These are phyloP conservation scores for Candida sp. DNA, from an alignment of 1,139 yeast species.

Conservation along the genomic window DNA sequence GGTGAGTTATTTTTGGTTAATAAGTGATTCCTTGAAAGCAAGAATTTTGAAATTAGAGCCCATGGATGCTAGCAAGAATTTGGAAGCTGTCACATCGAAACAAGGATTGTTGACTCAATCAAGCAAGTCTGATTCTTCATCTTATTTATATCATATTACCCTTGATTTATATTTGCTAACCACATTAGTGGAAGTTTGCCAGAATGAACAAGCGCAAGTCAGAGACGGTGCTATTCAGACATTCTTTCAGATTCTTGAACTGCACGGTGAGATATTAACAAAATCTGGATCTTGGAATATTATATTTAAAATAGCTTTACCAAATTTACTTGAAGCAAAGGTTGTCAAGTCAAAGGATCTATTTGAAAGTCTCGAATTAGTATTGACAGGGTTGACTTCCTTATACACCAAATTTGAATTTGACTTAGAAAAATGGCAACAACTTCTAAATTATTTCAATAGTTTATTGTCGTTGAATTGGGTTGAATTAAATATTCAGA, in stretches of 20 bases:
- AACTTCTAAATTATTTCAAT: constrained; percentile 46
- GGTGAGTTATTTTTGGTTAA: constrained; percentile 87
- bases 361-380: constrained; percentile 55
- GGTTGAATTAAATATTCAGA: constrained; percentile 46
- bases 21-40: constrained; percentile 68
- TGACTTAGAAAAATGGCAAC: constrained; percentile 40
- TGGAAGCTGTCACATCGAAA: constrained; percentile 11
- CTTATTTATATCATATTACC: constrained; percentile 27
- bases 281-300: constrained; percentile 48
- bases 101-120: constrained; percentile 18
- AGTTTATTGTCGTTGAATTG: constrained; percentile 34
- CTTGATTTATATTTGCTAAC: constrained; percentile 62
- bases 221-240: constrained; percentile 89
- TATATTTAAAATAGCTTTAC: constrained; percentile 51
- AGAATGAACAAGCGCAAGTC: constrained; percentile 72
- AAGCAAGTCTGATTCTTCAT: constrained; percentile 6
- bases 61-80: constrained; percentile 3
- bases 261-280: constrained; percentile 57
- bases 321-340: constrained; percentile 18
- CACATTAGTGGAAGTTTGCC: constrained; percentile 58
- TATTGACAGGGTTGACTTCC: constrained; percentile 57
- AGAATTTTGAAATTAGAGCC: constrained; percentile 20
- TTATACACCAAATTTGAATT: constrained; percentile 44
- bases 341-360: constrained; percentile 34
- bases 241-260: constrained; percentile 77